Conservation (phyloP, 2,329 filamentous ascomycete species). For the Uncinocarpus reesii region DNA sequence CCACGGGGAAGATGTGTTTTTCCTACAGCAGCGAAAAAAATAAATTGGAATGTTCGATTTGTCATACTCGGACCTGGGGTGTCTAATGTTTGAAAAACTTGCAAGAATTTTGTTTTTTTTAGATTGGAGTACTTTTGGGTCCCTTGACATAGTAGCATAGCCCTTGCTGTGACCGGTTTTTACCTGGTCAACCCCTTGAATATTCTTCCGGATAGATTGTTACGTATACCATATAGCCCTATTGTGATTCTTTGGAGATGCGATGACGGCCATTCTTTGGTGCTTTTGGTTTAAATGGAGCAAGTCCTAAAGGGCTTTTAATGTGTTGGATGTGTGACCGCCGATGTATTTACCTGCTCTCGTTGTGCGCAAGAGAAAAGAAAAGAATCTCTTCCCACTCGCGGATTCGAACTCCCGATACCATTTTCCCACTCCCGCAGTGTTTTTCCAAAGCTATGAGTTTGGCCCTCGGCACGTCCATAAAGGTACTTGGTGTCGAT, state of each 20-base stretch:
- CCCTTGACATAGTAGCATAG: slow-evolving; percentile 8
- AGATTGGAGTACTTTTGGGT: background rate
- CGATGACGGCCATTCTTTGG: background rate
- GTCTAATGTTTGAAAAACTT: no score
- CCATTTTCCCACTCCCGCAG: background rate
- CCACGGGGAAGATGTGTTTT: background rate
- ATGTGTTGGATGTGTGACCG: no score
- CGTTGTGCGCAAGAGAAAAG: background rate
- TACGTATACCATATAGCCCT: background rate
- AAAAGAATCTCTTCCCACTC: background rate
- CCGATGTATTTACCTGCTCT: background rate
- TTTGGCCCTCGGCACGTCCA: background rate
- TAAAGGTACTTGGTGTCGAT: background rate
- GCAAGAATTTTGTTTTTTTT: background rate
- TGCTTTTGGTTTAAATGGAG: no score
- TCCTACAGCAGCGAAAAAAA: background rate
- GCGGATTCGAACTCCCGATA: background rate
- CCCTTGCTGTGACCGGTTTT: slow-evolving; percentile 7
- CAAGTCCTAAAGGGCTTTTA: no score
- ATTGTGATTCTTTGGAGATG: background rate
- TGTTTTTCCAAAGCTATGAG: background rate
- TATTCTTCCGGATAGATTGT: background rate
- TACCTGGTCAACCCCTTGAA: background rate
- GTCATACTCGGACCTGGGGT: no score
- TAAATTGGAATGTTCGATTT: no score